Conservation (phyloP, 1,284 basidiomycete genomes). For the Trichosporon sp. region DNA sequence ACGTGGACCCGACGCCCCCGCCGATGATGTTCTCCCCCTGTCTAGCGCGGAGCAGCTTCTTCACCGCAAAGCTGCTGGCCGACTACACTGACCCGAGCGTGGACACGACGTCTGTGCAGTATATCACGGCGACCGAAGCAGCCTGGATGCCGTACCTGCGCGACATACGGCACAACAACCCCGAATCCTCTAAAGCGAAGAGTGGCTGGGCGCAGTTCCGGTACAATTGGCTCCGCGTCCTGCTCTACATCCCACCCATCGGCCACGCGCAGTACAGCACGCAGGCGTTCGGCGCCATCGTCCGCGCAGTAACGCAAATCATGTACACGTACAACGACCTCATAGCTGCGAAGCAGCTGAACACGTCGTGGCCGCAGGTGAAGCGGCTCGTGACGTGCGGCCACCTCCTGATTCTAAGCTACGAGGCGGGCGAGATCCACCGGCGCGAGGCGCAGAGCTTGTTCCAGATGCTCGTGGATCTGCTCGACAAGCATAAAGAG, state of each 20-base stretch:
- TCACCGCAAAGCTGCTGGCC: conserved; percentile 16
- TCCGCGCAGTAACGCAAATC: conserved; percentile 20
- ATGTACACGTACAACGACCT: conserved; percentile 22
- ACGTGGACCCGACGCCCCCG: conserved; percentile 19
- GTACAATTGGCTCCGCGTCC: conserved; percentile 27
- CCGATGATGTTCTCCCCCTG: conserved; percentile 13
- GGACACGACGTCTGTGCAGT: conserved; percentile 20
- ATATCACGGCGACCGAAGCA: conserved; percentile 18
- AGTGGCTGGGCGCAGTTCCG: conserved; percentile 22
- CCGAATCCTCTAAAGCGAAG: conserved; percentile 9
- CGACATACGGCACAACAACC: conserved; percentile 13
- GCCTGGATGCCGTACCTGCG: conserved; percentile 18
- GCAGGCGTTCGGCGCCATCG: conserved; percentile 14
- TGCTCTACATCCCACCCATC: conserved; percentile 21
- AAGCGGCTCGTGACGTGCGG: conserved; percentile 18
- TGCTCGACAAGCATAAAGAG: conserved; percentile 13
- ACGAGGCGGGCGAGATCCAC: conserved; percentile 20
- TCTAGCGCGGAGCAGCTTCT: conserved; percentile 12
- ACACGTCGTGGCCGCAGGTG: conserved; percentile 26
- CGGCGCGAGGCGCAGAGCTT: conserved; percentile 13
- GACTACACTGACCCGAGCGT: conserved; percentile 21
- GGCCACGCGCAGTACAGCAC: conserved; percentile 7
- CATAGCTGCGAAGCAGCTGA: conserved; percentile 11
- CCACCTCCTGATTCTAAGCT: conserved; percentile 23
- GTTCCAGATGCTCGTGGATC: conserved; percentile 16